Evolutionary conservation across 2,329 filamentous ascomycete genomes (phyloP), one percentile per base, ranked within the genome.

Genomic region (Xylariaceae sp.): DNA sequence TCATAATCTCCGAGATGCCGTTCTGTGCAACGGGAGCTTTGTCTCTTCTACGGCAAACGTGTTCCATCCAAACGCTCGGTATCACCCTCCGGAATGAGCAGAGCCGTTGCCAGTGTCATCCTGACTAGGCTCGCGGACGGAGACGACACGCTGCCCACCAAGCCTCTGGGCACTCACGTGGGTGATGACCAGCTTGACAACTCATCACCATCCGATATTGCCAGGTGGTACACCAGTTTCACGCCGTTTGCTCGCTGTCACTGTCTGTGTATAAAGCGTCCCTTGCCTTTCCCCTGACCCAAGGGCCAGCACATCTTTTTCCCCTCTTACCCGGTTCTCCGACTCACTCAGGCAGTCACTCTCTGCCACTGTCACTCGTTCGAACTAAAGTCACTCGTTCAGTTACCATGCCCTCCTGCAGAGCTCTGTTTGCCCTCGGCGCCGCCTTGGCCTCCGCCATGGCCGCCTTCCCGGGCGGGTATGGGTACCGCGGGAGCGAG

Each of bases 1-100:
- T 44, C 37, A 39, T 45, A 48, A 49, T 50, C 37, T 46, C 42
- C 44, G 39, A 32, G 35, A 22, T 26, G 10, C 31, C 22, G n/a
- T n/a, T n/a, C 14, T 39, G 49, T 50, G 34, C 32, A 30, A 49
- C 46, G 12, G 29, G 40, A 46, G 13, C 39, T 41, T 12, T 19
- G 17, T 23, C 23, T 13, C 48, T 25, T 39, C 36, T 47, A 42
- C 43, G 36, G 45, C 40, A 49, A 46, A 41, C 42, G n/a, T 26
- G 24, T 26, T 26, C 24, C 7, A 26, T 26, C 24, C n/a, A 5
- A 26, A 26, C 5, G 12, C n/a, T 14, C 15, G 6, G 24, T 26
- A 14, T 26, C 24, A 14, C 24, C 24, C 5, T 26, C 24, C 24
- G 24, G 12, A 26, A 26, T 26, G 24, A n/a, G 15, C n/a, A 13